phyloP scores from a whole-genome alignment of 805 yeast genomes.

The Saccharomycopsis fodiens region DNA sequence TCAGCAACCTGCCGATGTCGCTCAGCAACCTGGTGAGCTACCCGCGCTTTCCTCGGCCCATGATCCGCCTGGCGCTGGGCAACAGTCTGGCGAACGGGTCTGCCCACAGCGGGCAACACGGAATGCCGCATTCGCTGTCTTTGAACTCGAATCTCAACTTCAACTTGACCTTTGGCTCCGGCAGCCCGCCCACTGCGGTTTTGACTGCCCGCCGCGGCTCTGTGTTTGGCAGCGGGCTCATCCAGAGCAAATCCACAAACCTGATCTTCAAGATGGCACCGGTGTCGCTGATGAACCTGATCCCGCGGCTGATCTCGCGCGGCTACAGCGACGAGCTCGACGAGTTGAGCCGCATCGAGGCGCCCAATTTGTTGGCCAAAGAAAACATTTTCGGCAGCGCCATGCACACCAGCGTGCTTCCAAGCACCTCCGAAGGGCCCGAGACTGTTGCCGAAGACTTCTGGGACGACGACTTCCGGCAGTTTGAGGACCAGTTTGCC shows the following conservation, averaged over 20 bases:
- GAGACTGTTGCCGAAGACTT: constrained; percentile 3
- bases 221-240: constrained; percentile 18
- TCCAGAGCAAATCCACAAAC: constrained; percentile 18
- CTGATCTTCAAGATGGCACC: constrained; percentile 12
- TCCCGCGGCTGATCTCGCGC: constrained; percentile 12
- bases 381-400: constrained; percentile 13
- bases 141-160: constrained; percentile 14
- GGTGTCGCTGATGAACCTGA: constrained; percentile 14
- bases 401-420: background rate
- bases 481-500: constrained; percentile 10
- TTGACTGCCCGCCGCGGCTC: constrained; percentile 11
- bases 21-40: constrained; percentile 10
- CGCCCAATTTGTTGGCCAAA: constrained; percentile 17
- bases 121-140: constrained; percentile 12
- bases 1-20: constrained; percentile 14
- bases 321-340: constrained; percentile 6
- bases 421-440: background rate
- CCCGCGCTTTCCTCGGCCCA: constrained; percentile 9
- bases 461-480: constrained; percentile 17
- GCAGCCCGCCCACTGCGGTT: constrained; percentile 14
- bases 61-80: background rate
- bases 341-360: constrained; percentile 1
- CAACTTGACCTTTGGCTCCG: constrained; percentile 10
- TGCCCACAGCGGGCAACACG: constrained; percentile 4
- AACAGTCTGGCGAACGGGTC: constrained; percentile 12